Conservation (phyloP, 495 filamentous ascomycete species). For the Talaromyces trachyspermus region DNA sequence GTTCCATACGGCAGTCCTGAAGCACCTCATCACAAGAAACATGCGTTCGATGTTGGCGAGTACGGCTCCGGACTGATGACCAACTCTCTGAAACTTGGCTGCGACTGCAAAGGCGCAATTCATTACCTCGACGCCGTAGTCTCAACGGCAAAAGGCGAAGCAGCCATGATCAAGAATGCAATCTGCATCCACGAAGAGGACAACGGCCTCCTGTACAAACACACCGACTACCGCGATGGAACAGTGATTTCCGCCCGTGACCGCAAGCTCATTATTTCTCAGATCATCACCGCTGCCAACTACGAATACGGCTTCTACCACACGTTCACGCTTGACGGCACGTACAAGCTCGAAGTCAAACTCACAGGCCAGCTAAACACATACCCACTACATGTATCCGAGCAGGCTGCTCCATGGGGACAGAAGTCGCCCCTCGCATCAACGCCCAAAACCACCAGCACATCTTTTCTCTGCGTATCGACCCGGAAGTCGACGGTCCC, state of each 20-base stretch:
- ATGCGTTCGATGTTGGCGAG: constrained; percentile 74
- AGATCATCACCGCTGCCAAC: constrained; percentile 56
- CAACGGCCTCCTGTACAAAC: constrained; percentile 70
- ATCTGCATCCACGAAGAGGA: constrained; percentile 76
- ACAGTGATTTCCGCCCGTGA: constrained; percentile 58
- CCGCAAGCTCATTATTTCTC: constrained; percentile 63
- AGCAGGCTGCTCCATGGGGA: constrained; percentile 42
- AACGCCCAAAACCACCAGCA: constrained; percentile 49
- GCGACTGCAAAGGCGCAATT: constrained; percentile 67
- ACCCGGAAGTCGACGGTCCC: constrained; percentile 47
- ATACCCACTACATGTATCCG: constrained; percentile 36
- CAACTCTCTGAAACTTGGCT: constrained; percentile 64
- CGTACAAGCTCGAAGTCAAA: constrained; percentile 41
- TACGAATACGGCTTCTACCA: constrained; percentile 56
- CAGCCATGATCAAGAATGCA: constrained; percentile 59
- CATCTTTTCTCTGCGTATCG: constrained; percentile 46
- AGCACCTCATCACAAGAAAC: constrained; percentile 66
- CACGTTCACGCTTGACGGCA: constrained; percentile 45
- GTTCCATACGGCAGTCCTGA: constrained; percentile 72
- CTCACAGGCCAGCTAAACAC: constrained; percentile 40
- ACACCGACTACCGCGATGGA: constrained; percentile 71
- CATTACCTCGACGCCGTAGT: constrained; percentile 62
- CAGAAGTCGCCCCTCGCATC: constrained; percentile 37
- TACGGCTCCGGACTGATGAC: constrained; percentile 67
- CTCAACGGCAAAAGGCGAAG: constrained; percentile 47